phyloP scores from a whole-genome alignment of 768 basidiomycete genomes.

The Tylopilus subfusipes region DNA sequence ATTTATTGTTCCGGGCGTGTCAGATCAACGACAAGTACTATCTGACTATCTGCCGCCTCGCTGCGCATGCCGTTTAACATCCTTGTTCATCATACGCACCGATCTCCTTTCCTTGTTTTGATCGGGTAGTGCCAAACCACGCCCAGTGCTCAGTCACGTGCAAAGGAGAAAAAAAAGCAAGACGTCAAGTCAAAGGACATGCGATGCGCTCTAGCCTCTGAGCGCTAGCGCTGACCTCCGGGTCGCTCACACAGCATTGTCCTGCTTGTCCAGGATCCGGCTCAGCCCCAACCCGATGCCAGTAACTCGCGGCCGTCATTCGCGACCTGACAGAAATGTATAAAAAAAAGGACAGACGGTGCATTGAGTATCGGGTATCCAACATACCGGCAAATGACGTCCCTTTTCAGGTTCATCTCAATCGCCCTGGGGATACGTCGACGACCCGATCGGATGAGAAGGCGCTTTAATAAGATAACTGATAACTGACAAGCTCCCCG shows the following conservation, averaged over 20 bases:
- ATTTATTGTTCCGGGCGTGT: background rate
- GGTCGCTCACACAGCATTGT: background rate
- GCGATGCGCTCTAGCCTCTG: background rate
- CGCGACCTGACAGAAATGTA: background rate
- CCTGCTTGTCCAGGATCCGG: background rate
- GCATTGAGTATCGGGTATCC: background rate
- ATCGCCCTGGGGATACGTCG: background rate
- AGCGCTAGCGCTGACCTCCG: background rate
- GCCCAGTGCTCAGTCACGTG: background rate
- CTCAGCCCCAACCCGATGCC: background rate
- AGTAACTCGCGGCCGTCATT: background rate
- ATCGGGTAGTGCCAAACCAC: conserved; percentile 5
- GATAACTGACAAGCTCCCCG: conserved; percentile 6
- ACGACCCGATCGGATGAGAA: background rate
- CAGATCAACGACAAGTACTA: background rate
- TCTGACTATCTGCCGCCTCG: background rate
- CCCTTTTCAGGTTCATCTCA: background rate
- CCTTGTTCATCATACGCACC: background rate
- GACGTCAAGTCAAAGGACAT: background rate
- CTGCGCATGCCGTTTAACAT: background rate
- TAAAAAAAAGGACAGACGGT: background rate
- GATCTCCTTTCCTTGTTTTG: too few relatives aligned
- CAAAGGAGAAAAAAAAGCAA: background rate
- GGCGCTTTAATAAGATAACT: background rate
- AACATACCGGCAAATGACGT: background rate